Evolutionary conservation across 768 basidiomycete species (phyloP).

Genomic region (Leucocoprinus leucothites): DNA sequence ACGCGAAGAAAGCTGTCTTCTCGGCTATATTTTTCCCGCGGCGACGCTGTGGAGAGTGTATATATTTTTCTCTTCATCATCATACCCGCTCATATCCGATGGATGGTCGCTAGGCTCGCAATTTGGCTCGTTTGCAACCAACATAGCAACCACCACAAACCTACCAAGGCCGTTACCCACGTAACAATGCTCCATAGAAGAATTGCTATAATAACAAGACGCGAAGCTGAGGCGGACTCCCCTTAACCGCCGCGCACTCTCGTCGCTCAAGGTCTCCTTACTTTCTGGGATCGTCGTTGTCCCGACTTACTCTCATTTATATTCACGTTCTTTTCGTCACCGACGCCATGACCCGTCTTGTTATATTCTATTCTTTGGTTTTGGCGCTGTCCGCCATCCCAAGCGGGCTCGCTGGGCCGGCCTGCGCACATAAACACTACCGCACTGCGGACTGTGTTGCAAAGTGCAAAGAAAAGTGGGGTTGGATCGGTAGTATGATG

Average conservation of each 20-base stretch:
- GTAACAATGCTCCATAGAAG: neutral
- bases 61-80: neutral
- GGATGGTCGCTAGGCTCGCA: neutral
- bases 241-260: neutral
- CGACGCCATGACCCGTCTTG: constrained; percentile 35
- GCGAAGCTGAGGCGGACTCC: neutral
- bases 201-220: neutral
- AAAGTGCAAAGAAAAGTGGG: constrained; percentile 40
- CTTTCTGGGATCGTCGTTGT: constrained; percentile 1
- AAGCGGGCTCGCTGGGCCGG: constrained; percentile 37
- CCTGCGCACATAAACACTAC: constrained; percentile 38
- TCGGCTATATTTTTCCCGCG: neutral
- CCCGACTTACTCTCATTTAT: constrained; percentile 13
- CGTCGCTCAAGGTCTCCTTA: neutral
- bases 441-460: constrained; percentile 33
- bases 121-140: neutral
- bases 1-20: no score
- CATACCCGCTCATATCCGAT: neutral
- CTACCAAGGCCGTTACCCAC: neutral
- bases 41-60: neutral
- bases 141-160: constrained; percentile 5
- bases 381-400: constrained; percentile 43
- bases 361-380: constrained; percentile 29
- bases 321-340: constrained; percentile 22
- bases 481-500: constrained; percentile 46